Evolutionary conservation across 176 grass and related monocot species (phyloP).

Genomic region (Hsuehochloa calcarea): DNA sequence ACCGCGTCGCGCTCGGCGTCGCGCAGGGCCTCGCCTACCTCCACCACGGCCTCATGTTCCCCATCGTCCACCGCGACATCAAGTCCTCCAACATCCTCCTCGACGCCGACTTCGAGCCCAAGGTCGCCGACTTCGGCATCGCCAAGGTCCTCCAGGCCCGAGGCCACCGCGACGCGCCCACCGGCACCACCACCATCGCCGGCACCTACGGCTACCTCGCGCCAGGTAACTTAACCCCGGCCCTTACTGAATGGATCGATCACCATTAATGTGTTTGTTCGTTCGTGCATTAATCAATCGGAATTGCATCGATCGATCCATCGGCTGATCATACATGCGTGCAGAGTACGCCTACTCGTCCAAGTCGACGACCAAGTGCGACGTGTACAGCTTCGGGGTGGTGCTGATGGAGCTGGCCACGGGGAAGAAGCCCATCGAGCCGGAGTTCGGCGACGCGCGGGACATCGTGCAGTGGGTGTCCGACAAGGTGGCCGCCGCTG

Average conservation of each 20-base stretch:
- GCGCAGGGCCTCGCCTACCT: conserved; percentile 92
- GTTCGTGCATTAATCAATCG: too few species aligned
- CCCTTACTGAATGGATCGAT: neutral
- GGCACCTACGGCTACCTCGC: conserved; percentile 94
- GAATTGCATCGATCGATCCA: neutral
- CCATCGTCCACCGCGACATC: conserved; percentile 93
- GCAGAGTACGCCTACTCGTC: conserved; percentile 92
- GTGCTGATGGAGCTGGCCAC: conserved; percentile 76
- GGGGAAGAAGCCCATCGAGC: conserved; percentile 91
- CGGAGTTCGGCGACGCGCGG: conserved; percentile 76
- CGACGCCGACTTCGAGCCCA: conserved; percentile 81
- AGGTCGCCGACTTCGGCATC: conserved; percentile 62
- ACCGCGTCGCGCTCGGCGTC: conserved; percentile 66
- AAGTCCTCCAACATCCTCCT: conserved; percentile 96
- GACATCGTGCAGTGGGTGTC: conserved; percentile 91
- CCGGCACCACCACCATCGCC: conserved; percentile 65
- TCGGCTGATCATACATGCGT: neutral
- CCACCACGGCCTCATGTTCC: conserved; percentile 74
- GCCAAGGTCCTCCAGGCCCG: conserved; percentile 51
- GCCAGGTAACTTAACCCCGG: conserved; percentile 40
- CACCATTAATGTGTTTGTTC: too few species aligned
- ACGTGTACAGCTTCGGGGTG: conserved; percentile 94
- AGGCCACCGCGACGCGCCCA: conserved; percentile 40
- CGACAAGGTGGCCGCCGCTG: conserved; percentile 57
- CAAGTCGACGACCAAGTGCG: conserved; percentile 86